Base-by-base conservation (phyloP, 1,139 yeast genomes). In the Zygosaccharomyces pseudobailii region DNA sequence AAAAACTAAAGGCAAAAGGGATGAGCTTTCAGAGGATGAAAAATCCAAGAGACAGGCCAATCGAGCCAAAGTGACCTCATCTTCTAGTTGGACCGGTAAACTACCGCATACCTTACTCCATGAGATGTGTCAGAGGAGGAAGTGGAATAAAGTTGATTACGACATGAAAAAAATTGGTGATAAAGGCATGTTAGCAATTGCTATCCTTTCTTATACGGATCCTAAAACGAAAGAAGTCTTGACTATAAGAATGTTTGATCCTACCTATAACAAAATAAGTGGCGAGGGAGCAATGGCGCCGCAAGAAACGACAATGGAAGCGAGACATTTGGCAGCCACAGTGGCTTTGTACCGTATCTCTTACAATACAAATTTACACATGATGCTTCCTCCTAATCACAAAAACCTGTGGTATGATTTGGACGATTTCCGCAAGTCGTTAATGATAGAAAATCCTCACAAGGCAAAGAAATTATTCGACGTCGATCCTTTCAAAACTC, bases 11-110 rank as follows among this genome's bases (percentile, higher is more conserved):
- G 55, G 55, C 8, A 53, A 54, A 35, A 54, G 50, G 20, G 54
- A 50, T 17, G 52, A 49, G 1, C 44, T 44, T 21, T 51, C 42
- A n/a, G 54, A 52, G 20, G 53, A 51, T 19, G 53, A 49, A 40
- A 56, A 51, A 40, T 48, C 59, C 9, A 58, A 59, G 41, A 61
- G 48, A 38, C 59, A 55, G 45, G 57, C 48, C 13, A 58, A 57
- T 51, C 60, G 79, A 48, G 65, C 75, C 9, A 65, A 74, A n/a
- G 82, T 82, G 0, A 77, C 87, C 0, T 73, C 79, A 2, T 72
- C 82, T 1, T 67, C 79, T 1, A 80, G 85, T 22, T 90, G 97
- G 97, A 89, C 97, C 1, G 98, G 98, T 1, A 92, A 92, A 58
- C 71, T 92, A 9, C 97, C 98, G 0, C 89, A 87, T 3, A 83